Evolutionary conservation across 1,284 basidiomycete species (phyloP), one percentile per base, ranked within the genome.

Genomic region (Ustilago xerochloae): DNA sequence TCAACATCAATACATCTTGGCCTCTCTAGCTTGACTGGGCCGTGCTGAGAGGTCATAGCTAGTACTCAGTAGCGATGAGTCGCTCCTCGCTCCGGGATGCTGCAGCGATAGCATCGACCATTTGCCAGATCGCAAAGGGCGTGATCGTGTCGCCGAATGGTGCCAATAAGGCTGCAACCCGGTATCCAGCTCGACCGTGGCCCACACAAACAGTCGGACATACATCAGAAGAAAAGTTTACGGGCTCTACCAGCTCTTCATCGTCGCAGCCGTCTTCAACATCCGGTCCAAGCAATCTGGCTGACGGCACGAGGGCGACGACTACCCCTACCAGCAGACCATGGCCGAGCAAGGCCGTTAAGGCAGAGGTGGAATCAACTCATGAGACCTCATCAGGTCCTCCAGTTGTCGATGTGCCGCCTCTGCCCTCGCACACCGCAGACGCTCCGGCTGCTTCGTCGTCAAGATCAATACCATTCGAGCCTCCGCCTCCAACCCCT

Each of bases 41-140:
- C 41, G 5, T 43, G 20, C 41, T 20, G 41, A 24, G 41, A n/a
- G 41, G 41, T 15, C 41, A 15, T n/a, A n/a, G 41, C 41, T 16
- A 43, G 45, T 39, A 24, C 30, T 18, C 22, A 47, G 16, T 30
- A 20, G 33, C 24, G 18, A 75, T 75, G 72, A 70, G 61, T 36
- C 48, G 55, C n/a, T 57, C 66, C 24, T 63, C 70, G 39, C 61
- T 77, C 29, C 48, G 47, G 35, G 74, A 77, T 59, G 69, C 66
- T 30, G 70, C 69, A 10, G 66, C 63, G 18, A 67, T 73, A 48
- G 74, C 70, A 49, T 77, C 69, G 16, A 67, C 69, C 28, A 26
- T 75, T 16, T 69, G 58, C 39, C 51, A 61, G 29, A 66, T 76
- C 39, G 64, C 65, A 33, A 73, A 66, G 28, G 58, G 59, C 30